Evolutionary conservation across 1,139 yeast species (phyloP).

Genomic region (Blastobotrys malaysiensis): DNA sequence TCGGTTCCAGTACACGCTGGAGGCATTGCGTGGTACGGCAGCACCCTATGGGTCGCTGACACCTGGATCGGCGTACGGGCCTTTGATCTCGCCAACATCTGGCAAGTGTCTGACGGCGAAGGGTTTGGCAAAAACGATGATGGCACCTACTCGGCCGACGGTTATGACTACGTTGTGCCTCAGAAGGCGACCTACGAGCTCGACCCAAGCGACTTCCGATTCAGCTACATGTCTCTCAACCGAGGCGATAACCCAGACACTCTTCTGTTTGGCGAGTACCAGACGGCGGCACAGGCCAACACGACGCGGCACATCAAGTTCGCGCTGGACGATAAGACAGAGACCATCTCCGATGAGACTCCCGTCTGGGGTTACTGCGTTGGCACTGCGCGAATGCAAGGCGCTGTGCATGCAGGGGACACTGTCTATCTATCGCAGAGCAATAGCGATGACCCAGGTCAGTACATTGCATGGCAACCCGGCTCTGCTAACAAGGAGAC

Average conservation of each 20-base stretch:
- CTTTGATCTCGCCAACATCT: slow-evolving; percentile 10
- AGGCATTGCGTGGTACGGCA: slow-evolving; percentile 12
- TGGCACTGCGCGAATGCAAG: slow-evolving; percentile 11
- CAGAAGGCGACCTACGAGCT: slow-evolving; percentile 10
- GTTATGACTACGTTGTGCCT: slow-evolving; percentile 10
- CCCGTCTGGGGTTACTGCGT: slow-evolving; percentile 7
- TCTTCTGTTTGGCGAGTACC: slow-evolving; percentile 10
- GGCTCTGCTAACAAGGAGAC: slow-evolving; percentile 3
- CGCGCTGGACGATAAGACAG: background rate
- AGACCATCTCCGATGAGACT: background rate
- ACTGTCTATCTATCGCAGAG: slow-evolving; percentile 7
- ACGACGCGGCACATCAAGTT: slow-evolving; percentile 7
- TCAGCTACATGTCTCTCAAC: slow-evolving; percentile 6
- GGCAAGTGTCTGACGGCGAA: slow-evolving; percentile 6
- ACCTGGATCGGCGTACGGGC: slow-evolving; percentile 9
- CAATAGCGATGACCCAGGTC: slow-evolving; percentile 3
- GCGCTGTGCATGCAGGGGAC: slow-evolving; percentile 6
- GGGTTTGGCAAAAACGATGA: slow-evolving; percentile 7
- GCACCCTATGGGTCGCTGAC: slow-evolving; percentile 11
- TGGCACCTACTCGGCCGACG: slow-evolving; percentile 10
- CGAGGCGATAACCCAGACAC: slow-evolving; percentile 10
- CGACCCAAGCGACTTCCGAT: background rate
- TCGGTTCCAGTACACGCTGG: slow-evolving; percentile 10
- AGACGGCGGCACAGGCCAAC: background rate
- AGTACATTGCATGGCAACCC: slow-evolving; percentile 5